These are phyloP conservation scores for Cubamyces sp. DNA, from an alignment of 768 basidiomycete genomes.

Conservation along the genomic window DNA sequence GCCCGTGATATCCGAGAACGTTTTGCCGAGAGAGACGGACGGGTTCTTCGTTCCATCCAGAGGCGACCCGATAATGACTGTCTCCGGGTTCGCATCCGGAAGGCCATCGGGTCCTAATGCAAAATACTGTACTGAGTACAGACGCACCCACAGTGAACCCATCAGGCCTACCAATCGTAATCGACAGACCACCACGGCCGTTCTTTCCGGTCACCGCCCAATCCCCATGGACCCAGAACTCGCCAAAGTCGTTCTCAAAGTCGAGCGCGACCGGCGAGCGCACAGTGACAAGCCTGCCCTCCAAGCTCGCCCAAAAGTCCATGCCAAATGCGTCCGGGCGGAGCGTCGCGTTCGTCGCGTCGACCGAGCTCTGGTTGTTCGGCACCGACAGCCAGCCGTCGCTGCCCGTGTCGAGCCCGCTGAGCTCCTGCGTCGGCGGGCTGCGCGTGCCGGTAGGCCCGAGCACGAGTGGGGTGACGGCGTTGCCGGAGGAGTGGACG, in stretches of 20 bases:
- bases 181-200: slow-evolving; percentile 55
- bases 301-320: slow-evolving; percentile 67
- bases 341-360: slow-evolving; percentile 48
- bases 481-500: slow-evolving; percentile 51
- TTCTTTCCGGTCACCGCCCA: slow-evolving; percentile 61
- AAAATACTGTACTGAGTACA: background rate
- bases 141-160: background rate
- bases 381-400: slow-evolving; percentile 62
- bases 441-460: slow-evolving; percentile 46
- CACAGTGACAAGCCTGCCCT: slow-evolving; percentile 59
- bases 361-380: slow-evolving; percentile 53
- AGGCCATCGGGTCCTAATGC: slow-evolving; percentile 49
- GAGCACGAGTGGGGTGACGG: slow-evolving; percentile 52
- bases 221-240: slow-evolving; percentile 61
- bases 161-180: slow-evolving; percentile 48
- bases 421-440: slow-evolving; percentile 54
- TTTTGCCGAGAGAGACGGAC: slow-evolving; percentile 50
- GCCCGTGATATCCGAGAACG: slow-evolving; percentile 55
- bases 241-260: slow-evolving; percentile 55
- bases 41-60: slow-evolving; percentile 60
- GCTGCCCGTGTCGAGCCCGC: slow-evolving; percentile 52
- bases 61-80: slow-evolving; percentile 55
- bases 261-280: slow-evolving; percentile 49
- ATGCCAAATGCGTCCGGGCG: slow-evolving; percentile 56
- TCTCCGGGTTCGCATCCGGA: slow-evolving; percentile 62